These are phyloP conservation scores for Teratosphaeria pseudoeucalypti DNA, from an alignment of 2,329 filamentous ascomycete genomes.

Conservation along the genomic window DNA sequence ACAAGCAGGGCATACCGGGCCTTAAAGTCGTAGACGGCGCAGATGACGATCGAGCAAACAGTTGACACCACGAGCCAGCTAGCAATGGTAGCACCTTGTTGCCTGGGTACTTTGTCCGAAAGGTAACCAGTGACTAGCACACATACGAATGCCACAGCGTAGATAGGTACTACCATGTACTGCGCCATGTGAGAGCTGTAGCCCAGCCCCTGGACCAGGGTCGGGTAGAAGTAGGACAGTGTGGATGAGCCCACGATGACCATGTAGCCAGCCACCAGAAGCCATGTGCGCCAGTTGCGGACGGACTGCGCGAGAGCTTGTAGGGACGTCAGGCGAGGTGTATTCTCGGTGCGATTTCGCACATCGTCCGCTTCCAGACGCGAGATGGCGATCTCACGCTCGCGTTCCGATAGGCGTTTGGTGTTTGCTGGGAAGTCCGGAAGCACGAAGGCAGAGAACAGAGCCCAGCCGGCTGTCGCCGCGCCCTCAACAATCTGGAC, in stretches of 20 bases:
- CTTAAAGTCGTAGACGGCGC: conserved; percentile 39
- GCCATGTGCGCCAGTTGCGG: conserved; percentile 37
- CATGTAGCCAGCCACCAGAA: conserved; percentile 42
- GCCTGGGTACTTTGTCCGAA: conserved; percentile 36
- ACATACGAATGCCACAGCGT: conserved; percentile 42
- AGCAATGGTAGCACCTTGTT: conserved; percentile 41
- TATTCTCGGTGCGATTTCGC: conserved; percentile 23
- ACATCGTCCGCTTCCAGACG: conserved; percentile 37
- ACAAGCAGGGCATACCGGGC: conserved; percentile 46
- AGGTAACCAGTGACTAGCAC: conserved; percentile 38
- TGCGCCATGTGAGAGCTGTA: conserved; percentile 38
- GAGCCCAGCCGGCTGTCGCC: conserved; percentile 36
- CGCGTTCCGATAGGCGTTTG: conserved; percentile 31
- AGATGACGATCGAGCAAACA: conserved; percentile 30
- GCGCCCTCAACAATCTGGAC: conserved; percentile 25
- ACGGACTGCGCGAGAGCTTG: conserved; percentile 32
- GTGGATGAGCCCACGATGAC: conserved; percentile 41
- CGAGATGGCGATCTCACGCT: conserved; percentile 34
- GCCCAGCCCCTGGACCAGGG: conserved; percentile 42
- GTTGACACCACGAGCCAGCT: conserved; percentile 36
- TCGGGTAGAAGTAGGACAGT: conserved; percentile 46
- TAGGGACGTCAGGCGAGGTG: conserved; percentile 25
- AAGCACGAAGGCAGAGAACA: conserved; percentile 36
- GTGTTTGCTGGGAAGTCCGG: conserved; percentile 42
- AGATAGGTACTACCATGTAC: conserved; percentile 41